Base-by-base conservation (phyloP, 306 rosid species). In the Cicer bijugum region DNA sequence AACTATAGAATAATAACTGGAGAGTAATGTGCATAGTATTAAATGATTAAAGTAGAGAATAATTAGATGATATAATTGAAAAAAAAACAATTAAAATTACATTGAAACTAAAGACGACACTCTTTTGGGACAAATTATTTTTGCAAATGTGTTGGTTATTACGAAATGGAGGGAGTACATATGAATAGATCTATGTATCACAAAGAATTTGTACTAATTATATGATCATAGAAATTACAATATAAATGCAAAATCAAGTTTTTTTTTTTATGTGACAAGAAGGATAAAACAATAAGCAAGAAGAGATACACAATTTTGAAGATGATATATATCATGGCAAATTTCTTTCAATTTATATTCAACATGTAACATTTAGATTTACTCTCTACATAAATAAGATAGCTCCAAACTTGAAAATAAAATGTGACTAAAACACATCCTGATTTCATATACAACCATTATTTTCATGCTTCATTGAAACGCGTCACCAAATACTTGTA, bases 331-430 rank as follows among this genome's bases (percentile, higher is more conserved):
- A 74, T 46, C n/a, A 16, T 6, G 8, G 10, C 11, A 48, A 75
- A 35, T 60, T 7, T 60, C 60, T 60, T 74, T 17, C 23, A 28
- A 17, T 63, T 75, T 56, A 14, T 35, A 35, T 69, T 44, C 47
- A 50, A 71, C 7, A 15, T 51, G 12, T 78, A 43, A 53, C 14
- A 69, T 59, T 69, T 50, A 20, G 48, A 37, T 40, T 52, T 52
- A 53, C 61, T 72, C 51, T 78, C 9, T 39, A 78, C 71, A 69
- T 7, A 59, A 40, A 19, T 46, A 56, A 60, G 80, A 38, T 63
- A 14, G 46, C 52, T 68, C 43, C 17, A 39, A 43, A 20, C 74
- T 60, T 39, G 67, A 67, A 19, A 50, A 11, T 38, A 62, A 69
- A 69, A 74, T 40, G 15, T 69, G 47, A 56, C 44, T 23, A 56